phyloP scores from a whole-genome alignment of 2,329 filamentous ascomycete genomes.

The Paraphoma sp. region DNA sequence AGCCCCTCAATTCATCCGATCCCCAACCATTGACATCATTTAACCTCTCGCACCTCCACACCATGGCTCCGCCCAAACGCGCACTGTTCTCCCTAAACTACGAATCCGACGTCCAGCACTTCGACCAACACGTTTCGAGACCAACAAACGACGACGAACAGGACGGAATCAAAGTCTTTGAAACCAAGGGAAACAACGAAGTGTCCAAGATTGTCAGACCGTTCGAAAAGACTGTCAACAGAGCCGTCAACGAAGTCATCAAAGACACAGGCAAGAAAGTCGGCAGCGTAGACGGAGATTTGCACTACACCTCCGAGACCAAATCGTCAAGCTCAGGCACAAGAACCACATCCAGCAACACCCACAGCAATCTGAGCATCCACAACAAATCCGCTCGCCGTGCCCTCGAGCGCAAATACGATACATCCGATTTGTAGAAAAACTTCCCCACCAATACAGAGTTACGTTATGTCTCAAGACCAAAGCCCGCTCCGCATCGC shows the following conservation, averaged over 20 bases:
- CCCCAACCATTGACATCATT: conserved; percentile 22
- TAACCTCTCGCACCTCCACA: conserved; percentile 16
- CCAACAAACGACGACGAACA: conserved; percentile 36
- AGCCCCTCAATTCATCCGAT: conserved; percentile 24
- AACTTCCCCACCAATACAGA: not conserved
- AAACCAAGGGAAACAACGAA: conserved; percentile 37
- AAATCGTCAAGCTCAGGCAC: conserved; percentile 2
- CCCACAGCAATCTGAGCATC: conserved; percentile 8
- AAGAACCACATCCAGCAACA: not conserved
- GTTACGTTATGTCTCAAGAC: conserved; percentile 13
- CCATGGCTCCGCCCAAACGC: conserved; percentile 37
- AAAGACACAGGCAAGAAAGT: conserved; percentile 34
- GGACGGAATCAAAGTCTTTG: conserved; percentile 43
- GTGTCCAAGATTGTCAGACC: conserved; percentile 47
- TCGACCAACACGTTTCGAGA: conserved; percentile 47
- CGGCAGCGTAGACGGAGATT: conserved; percentile 27
- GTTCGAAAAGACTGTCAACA: conserved; percentile 42
- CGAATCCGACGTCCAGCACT: conserved; percentile 48
- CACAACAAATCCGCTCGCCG: conserved; percentile 14
- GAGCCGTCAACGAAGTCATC: conserved; percentile 39
- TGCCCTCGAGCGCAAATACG: conserved; percentile 37
- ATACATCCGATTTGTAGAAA: conserved; percentile 39
- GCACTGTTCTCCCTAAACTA: conserved; percentile 48
- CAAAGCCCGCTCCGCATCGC: conserved; percentile 61
- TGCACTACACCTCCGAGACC: conserved; percentile 20